These are phyloP conservation scores for Penicillium simplicissimum DNA, from an alignment of 495 filamentous ascomycete species.

Conservation along the genomic window DNA sequence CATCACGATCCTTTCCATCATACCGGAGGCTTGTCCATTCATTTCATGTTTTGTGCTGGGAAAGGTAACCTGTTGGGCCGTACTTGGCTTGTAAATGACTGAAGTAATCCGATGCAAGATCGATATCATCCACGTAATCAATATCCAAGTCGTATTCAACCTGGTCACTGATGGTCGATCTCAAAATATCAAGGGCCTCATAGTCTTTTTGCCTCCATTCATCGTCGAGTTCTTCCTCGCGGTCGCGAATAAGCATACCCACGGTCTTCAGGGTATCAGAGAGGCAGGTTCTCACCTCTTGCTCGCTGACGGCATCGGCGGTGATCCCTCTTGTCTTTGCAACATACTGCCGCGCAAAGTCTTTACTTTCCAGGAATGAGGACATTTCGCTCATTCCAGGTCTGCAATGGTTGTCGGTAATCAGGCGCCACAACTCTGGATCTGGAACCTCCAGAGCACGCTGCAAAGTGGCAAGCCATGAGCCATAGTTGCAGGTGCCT, in stretches of 20 bases:
- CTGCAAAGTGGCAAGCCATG: not conserved
- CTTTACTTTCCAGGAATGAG: not conserved
- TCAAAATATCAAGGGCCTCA: not conserved
- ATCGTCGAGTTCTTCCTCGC: no score
- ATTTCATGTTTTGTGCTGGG: not conserved
- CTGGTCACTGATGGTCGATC: not conserved
- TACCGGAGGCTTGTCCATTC: not conserved
- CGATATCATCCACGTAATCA: not conserved
- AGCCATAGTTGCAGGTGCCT: not conserved
- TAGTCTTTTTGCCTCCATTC: no score
- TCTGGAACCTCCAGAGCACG: not conserved
- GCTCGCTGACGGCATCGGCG: not conserved
- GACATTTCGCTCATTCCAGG: not conserved
- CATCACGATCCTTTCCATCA: not conserved
- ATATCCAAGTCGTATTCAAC: not conserved
- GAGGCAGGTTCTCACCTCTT: not conserved
- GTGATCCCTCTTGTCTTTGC: not conserved
- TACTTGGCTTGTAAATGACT: not conserved
- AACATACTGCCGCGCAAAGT: not conserved
- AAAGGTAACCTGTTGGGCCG: not conserved
- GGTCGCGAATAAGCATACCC: no score
- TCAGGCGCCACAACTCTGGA: not conserved
- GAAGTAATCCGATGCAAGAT: not conserved
- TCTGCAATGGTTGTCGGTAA: not conserved
- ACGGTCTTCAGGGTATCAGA: no score